Base-by-base conservation (phyloP, 192 early-diverging fungal species). In the Lunasporangiospora selenospora region DNA sequence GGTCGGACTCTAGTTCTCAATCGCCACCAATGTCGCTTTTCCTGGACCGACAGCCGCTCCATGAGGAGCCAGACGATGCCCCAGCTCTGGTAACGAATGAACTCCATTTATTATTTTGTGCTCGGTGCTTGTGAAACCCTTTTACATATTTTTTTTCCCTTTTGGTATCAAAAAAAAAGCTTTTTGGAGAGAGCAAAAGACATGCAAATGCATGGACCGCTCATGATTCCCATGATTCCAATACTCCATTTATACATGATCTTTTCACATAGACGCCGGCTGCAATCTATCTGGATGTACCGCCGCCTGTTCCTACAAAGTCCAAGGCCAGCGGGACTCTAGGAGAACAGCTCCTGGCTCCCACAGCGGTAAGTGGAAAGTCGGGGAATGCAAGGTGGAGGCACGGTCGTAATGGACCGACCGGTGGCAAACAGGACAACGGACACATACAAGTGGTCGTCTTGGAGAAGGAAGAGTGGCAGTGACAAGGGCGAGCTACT, bases 201-300 rank as follows among this genome's bases (percentile, higher is more conserved):
- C 45, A 39, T 30, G 43, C 34, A 21, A 49, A 29, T 29, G 36
- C 32, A 13, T n/a, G n/a, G n/a, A n/a, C n/a, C n/a, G n/a, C n/a
- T n/a, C n/a, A n/a, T n/a, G n/a, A n/a, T n/a, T n/a, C n/a, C n/a
- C n/a, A n/a, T 29, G 12, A 19, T 5, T 51, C 10, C 8, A 27
- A 23, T 33, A n/a, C 32, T 31, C 33, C 16, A 16, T 38, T 38
- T 36, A n/a, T 41, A 19, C 37, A 63, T 42, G 27, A 62, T 34
- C 33, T 45, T 55, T 13, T 3, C 31, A 18, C 38, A 9, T 52
- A 85, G 84, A 78, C 76, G 49, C 81, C 84, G 1, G 80, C 81
- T 27, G 76, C 77, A 15, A 83, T 85, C 41, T 85, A 85, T 51
- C 58, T 81, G 21, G 81, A 85, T 52, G 62, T 76, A 21, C 78